Evolutionary conservation across 371 early-diverging fungal species (phyloP), one percentile per base, ranked within the genome.

Genomic region (Circinella umbellata): DNA sequence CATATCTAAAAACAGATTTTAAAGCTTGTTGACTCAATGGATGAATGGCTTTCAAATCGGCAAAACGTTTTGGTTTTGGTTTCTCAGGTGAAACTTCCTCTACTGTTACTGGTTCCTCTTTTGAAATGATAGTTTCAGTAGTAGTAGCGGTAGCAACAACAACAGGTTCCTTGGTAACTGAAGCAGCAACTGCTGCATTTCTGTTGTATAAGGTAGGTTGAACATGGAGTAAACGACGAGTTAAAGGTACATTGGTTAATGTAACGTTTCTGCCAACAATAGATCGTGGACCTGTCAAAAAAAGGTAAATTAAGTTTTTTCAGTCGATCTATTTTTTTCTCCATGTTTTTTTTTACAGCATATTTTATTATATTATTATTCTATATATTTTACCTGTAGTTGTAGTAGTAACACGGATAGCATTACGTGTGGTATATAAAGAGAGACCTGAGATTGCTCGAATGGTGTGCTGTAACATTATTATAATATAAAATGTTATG

Each of bases 1-100:
- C 79, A 72, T 92, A 96, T 69, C 88, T 83, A 83, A 96, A 94
- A 4, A 88, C 82, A 35, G 74, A 68, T 48, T 78, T 73, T 14
- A 96, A 70, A 4, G 96, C 92, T 62, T 75, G 80, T 74, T 86
- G 80, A n/a, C 91, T 92, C 20, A 77, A 74, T 34, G 81, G 80
- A 67, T 87, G 69, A 11, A 93, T 76, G 9, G 76, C 69, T 4
- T 66, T 66, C 69, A 91, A 86, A 18, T 81, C 76, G 53, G 82
- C 81, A 69, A 92, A 93, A 10, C 85, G 78, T 46, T 80, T 87
- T 4, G 54, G 69, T 51, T 47, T 36, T 51, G 8, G 51, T 51
- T 18, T 27, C 4, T n/a, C 65, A 9, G 27, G 46, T 35, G 27
- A 48, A 6, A n/a, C 63, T 55, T 64, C 70, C 60, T 53, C 65